phyloP scores from a whole-genome alignment of 331 rosid genomes.

The Acacia pycnantha region DNA sequence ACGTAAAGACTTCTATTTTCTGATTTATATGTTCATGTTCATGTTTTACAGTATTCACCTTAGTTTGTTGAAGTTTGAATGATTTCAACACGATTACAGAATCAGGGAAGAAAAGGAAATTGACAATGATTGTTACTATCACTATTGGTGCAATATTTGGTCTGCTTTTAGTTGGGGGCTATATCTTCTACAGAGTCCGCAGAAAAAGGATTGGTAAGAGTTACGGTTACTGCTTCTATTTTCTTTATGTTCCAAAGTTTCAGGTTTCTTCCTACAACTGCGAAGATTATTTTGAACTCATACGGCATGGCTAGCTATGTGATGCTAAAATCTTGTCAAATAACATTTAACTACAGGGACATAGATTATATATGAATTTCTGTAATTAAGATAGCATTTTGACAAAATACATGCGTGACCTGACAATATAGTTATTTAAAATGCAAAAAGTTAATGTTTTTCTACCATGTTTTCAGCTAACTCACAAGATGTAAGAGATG shows the following conservation, averaged over 20 bases:
- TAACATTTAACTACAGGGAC: no score
- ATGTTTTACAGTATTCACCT: no score
- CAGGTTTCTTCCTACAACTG: background rate
- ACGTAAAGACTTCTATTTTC: conserved; percentile 27
- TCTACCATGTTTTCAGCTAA: background rate
- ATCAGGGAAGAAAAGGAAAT: background rate
- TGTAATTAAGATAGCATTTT: no score
- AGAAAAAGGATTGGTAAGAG: background rate
- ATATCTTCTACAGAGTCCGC: background rate
- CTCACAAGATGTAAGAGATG: background rate
- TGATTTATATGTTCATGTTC: background rate
- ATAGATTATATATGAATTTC: no score
- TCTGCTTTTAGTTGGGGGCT: conserved; percentile 5
- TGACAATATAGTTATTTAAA: no score
- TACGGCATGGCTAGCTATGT: background rate
- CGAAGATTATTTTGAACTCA: background rate
- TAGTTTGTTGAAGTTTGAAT: background rate
- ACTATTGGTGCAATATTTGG: background rate
- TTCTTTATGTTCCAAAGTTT: conserved; percentile 20
- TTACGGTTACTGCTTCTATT: background rate
- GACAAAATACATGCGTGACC: no score
- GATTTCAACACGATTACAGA: background rate
- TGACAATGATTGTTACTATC: background rate
- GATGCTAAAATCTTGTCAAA: no score
- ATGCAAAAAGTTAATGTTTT: no score